A percentile compares a stretch with the other conserved stretches of the same genome.
These are phyloP conservation scores for Leucocoprinus leucothites DNA, from an alignment of 768 basidiomycete species.

Conservation along the genomic window DNA sequence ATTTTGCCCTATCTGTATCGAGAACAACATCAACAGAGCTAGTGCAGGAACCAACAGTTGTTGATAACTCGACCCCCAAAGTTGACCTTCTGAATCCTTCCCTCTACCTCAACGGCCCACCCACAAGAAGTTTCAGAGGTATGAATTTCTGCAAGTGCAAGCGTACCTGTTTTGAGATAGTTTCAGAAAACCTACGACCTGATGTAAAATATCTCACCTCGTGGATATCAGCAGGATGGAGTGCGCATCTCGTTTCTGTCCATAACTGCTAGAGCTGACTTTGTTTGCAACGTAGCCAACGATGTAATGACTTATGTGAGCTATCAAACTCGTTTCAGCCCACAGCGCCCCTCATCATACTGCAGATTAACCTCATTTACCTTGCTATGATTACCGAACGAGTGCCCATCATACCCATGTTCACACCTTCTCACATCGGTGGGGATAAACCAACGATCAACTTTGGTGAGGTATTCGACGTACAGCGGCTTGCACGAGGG, in stretches of 20 bases:
- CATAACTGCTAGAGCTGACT: conserved; percentile 1
- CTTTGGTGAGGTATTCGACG: conserved; percentile 61
- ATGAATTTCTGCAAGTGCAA: conserved; percentile 6
- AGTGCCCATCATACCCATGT: conserved; percentile 56
- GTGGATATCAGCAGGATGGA: conserved; percentile 80
- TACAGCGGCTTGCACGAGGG: conserved; percentile 43
- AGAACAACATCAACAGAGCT: not conserved
- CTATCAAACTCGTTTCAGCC: not conserved
- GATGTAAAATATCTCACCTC: conserved; percentile 67
- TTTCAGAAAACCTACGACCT: conserved; percentile 56
- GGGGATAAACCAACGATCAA: conserved; percentile 44
- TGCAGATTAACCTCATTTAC: conserved; percentile 54
- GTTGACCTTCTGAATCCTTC: conserved; percentile 15
- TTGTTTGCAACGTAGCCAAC: conserved; percentile 46
- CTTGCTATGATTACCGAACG: conserved; percentile 56
- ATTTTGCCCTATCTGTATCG: not conserved
- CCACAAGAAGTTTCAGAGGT: conserved; percentile 60
- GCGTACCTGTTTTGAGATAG: not conserved
- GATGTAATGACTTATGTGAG: conserved; percentile 73
- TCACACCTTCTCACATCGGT: conserved; percentile 56
- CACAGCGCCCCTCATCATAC: not conserved
- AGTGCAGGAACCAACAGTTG: not conserved
- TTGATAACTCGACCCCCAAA: not conserved
- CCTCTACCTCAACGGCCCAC: conserved; percentile 40
- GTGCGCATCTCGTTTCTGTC: conserved; percentile 32